Evolutionary conservation across 2,329 filamentous ascomycete genomes (phyloP).

Genomic region (Neurospora crassa): DNA sequence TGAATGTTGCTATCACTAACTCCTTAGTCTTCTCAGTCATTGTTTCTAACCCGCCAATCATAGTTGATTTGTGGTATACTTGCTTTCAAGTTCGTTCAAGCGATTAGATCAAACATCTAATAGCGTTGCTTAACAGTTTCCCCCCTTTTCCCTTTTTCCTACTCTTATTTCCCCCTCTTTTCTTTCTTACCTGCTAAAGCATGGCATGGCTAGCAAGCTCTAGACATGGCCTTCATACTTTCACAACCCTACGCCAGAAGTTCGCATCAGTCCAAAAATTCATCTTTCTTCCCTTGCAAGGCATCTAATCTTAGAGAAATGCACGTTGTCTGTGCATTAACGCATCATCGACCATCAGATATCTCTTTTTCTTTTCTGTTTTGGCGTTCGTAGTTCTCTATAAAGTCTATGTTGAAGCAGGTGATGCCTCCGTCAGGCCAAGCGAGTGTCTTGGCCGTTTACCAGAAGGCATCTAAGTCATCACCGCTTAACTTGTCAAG

Average conservation of each 20-base stretch:
- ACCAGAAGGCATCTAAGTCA: too few relatives aligned
- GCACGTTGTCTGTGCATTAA: not conserved
- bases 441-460: too few relatives aligned
- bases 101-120: not conserved
- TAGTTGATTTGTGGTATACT: not conserved
- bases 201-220: not conserved
- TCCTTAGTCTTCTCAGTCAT: not conserved
- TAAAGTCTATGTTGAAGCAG: too few relatives aligned
- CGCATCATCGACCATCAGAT: not conserved
- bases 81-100: not conserved
- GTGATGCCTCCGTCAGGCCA: too few relatives aligned
- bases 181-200: not conserved
- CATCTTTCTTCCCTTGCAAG: not conserved
- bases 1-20: not conserved
- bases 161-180: too few relatives aligned
- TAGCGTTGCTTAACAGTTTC: not conserved
- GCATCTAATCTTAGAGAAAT: not conserved
- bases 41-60: not conserved
- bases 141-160: too few relatives aligned
- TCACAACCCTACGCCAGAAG: not conserved
- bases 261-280: not conserved
- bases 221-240: not conserved
- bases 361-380: not conserved
- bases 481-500: too few relatives aligned
- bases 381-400: not conserved